phyloP scores from a whole-genome alignment of 495 filamentous ascomycete species.

The Antarctomyces pellizariae region DNA sequence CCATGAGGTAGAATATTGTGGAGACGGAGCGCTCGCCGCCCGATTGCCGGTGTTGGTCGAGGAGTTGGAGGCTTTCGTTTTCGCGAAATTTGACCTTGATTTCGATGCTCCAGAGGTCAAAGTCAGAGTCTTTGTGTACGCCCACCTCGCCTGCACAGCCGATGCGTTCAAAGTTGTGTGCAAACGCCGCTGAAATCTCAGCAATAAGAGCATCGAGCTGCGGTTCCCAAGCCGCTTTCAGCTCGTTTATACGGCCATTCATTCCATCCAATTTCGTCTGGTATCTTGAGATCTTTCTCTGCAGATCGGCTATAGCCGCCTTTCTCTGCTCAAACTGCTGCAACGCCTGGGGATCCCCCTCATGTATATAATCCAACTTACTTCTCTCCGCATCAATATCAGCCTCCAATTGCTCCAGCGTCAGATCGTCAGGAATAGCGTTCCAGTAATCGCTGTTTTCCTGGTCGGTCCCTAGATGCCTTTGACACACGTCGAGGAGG shows the following conservation, averaged over 20 bases:
- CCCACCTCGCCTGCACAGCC: slow-evolving; percentile 84
- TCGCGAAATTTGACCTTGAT: slow-evolving; percentile 88
- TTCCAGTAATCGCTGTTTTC: slow-evolving; percentile 15
- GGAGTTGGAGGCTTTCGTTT: slow-evolving; percentile 55
- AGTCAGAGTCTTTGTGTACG: slow-evolving; percentile 63
- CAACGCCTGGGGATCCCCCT: slow-evolving; percentile 53
- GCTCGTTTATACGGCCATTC: slow-evolving; percentile 22
- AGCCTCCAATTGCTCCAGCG: slow-evolving; percentile 38
- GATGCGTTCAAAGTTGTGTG: slow-evolving; percentile 77
- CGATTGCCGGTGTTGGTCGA: slow-evolving; percentile 83
- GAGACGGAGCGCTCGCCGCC: slow-evolving; percentile 90
- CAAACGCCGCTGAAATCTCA: slow-evolving; percentile 73
- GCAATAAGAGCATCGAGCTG: slow-evolving; percentile 50
- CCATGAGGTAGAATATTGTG: slow-evolving; percentile 99
- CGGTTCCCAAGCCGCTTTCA: slow-evolving; percentile 58
- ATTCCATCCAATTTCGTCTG: slow-evolving; percentile 31
- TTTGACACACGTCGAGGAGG: slow-evolving; percentile 14
- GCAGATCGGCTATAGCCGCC: slow-evolving; percentile 21
- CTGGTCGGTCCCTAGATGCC: slow-evolving; percentile 17
- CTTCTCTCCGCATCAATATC: slow-evolving; percentile 54
- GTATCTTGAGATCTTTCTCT: slow-evolving; percentile 15
- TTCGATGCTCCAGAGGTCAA: slow-evolving; percentile 81
- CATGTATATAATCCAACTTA: slow-evolving; percentile 57
- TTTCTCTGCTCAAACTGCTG: slow-evolving; percentile 54
- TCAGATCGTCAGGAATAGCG: slow-evolving; percentile 20